Conservation (phyloP, 2,329 filamentous ascomycete genomes). For the Ophiostoma piceae region DNA sequence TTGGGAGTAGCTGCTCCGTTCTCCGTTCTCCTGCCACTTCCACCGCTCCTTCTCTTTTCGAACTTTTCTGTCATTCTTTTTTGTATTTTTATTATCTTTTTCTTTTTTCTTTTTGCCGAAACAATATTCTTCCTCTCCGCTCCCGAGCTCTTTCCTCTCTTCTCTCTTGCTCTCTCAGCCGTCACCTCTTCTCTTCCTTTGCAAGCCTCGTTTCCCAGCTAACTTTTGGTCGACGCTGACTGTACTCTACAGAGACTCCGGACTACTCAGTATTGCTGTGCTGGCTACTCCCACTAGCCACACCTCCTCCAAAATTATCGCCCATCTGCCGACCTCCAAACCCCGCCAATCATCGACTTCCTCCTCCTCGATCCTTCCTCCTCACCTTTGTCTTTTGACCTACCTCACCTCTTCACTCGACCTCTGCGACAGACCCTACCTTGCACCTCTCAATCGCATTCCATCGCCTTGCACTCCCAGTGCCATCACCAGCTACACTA, state of each 20-base stretch:
- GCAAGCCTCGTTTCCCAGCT: background rate
- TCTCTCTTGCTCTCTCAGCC: background rate
- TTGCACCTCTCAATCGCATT: constrained; percentile 5
- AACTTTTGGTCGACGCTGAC: background rate
- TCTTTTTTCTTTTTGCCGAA: background rate
- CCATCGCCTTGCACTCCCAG: background rate
- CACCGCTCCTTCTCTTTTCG: constrained; percentile 7
- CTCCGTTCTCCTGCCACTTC: background rate
- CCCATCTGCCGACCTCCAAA: constrained; percentile 2
- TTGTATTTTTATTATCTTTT: too few relatives aligned
- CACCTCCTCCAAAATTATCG: background rate
- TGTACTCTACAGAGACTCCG: background rate
- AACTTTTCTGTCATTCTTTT: too few relatives aligned
- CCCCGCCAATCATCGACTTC: constrained; percentile 12
- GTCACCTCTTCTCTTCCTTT: background rate
- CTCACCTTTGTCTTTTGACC: background rate
- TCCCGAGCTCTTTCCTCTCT: background rate
- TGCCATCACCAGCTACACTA: background rate
- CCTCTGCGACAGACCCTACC: background rate
- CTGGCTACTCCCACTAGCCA: background rate
- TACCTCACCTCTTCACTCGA: background rate
- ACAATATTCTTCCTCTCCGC: constrained; percentile 7
- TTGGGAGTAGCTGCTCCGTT: background rate
- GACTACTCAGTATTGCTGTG: background rate
- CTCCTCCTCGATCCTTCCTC: background rate